Percentiles rank a stretch among this genome's conserved stretches.
Evolutionary conservation across 2,329 filamentous ascomycete species (phyloP).

Genomic region (Fusarium caatingaense): DNA sequence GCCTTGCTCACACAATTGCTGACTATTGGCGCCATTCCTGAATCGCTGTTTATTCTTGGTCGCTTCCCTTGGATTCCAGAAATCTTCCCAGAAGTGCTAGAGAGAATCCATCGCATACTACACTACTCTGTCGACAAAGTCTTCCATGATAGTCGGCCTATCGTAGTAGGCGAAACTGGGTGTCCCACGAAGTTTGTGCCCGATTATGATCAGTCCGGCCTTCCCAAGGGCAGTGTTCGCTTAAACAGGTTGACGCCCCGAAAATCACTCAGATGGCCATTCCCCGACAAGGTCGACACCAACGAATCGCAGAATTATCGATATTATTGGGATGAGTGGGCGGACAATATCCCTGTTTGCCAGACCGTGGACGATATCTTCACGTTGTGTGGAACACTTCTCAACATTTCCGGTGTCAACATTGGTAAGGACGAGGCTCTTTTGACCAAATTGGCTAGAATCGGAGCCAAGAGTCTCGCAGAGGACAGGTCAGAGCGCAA

Average conservation of each 20-base stretch:
- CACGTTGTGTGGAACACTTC: constrained; percentile 82
- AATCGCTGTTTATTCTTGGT: constrained; percentile 91
- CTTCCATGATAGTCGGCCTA: constrained; percentile 60
- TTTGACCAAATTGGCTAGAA: constrained; percentile 84
- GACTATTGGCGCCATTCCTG: constrained; percentile 90
- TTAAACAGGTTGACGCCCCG: constrained; percentile 69
- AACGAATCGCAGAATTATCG: constrained; percentile 84
- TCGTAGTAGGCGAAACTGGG: constrained; percentile 45
- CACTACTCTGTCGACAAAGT: constrained; percentile 85
- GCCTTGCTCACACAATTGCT: constrained; percentile 85
- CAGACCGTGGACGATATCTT: constrained; percentile 93
- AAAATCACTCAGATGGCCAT: constrained; percentile 83
- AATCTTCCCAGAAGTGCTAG: constrained; percentile 81
- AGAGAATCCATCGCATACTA: constrained; percentile 85
- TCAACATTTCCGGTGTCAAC: constrained; percentile 88
- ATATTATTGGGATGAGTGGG: constrained; percentile 98
- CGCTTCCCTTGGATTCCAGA: constrained; percentile 94
- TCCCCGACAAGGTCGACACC: constrained; percentile 80
- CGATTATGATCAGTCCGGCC: constrained; percentile 71
- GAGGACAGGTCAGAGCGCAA: constrained; percentile 79
- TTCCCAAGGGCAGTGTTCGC: constrained; percentile 76
- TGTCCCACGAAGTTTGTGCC: constrained; percentile 60
- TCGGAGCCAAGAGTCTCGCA: constrained; percentile 80
- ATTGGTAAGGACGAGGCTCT: constrained; percentile 86
- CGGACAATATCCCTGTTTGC: constrained; percentile 91